These are phyloP conservation scores for Andrographis paniculata DNA, from an alignment of 305 asterid genomes.

Conservation along the genomic window DNA sequence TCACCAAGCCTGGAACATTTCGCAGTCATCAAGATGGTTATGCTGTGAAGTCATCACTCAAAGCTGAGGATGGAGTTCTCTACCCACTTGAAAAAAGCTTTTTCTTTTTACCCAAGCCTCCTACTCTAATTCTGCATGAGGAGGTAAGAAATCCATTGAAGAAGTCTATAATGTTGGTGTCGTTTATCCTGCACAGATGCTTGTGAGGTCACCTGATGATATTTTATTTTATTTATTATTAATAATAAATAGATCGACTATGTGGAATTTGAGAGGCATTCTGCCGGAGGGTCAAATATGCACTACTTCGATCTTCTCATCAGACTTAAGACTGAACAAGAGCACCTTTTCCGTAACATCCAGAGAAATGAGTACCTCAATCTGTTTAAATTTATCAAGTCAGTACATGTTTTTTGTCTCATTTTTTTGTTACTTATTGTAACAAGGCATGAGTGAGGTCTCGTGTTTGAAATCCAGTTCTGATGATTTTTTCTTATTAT, in stretches of 20 bases:
- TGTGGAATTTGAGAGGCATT: conserved; percentile 96
- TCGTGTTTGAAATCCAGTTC: conserved; percentile 7
- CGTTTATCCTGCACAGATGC: conserved; percentile 9
- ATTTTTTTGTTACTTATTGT: conserved; percentile 7
- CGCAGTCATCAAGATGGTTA: conserved; percentile 85
- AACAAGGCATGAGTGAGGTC: conserved; percentile 6
- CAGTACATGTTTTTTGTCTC: conserved; percentile 21
- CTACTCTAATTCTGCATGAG: conserved; percentile 92
- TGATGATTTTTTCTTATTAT: conserved; percentile 18
- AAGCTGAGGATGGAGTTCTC: conserved; percentile 99
- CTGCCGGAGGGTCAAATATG: conserved; percentile 98
- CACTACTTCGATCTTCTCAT: conserved; percentile 92
- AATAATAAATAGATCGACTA: conserved; percentile 57
- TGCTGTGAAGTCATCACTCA: conserved; percentile 95
- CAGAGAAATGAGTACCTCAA: conserved; percentile 86
- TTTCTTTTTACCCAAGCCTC: conserved; percentile 98
- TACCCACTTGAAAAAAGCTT: conserved; percentile 98
- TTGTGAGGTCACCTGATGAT: conserved; percentile 15
- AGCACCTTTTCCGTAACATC: conserved; percentile 96
- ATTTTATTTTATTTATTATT: conserved; percentile 7
- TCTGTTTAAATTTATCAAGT: conserved; percentile 77
- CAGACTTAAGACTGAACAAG: conserved; percentile 87
- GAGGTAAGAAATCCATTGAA: conserved; percentile 44
- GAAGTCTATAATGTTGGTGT: conserved; percentile 7
- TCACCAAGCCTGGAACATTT: conserved; percentile 91